Conservation (phyloP, 345 rosid genomes). For the Bretschneidera sinensis region DNA sequence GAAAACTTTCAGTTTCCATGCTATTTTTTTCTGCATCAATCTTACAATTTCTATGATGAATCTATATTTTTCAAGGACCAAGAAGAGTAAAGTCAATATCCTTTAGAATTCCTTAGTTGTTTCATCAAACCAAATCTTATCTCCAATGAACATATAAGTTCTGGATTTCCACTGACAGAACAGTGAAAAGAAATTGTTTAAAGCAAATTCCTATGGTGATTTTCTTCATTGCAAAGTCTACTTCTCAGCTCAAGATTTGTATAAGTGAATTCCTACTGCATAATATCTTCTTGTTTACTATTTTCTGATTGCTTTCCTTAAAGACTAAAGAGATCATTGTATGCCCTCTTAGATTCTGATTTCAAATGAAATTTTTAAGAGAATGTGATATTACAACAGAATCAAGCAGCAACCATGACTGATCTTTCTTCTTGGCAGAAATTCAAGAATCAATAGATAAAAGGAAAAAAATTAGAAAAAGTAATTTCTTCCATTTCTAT, state of each 20-base stretch:
- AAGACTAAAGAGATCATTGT: background rate
- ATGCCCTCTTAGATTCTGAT: background rate
- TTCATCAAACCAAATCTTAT: no score
- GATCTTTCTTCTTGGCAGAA: conserved; percentile 11
- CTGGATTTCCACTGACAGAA: no score
- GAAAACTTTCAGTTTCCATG: no score
- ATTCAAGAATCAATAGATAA: conserved; percentile 5
- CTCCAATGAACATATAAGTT: no score
- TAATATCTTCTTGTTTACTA: no score
- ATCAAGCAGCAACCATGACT: background rate
- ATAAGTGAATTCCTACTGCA: background rate
- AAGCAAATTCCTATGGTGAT: background rate
- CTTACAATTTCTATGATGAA: background rate
- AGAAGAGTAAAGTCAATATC: background rate
- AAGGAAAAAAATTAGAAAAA: conserved; percentile 16
- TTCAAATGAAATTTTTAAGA: no score
- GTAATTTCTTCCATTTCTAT: conserved; percentile 6
- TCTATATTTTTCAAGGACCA: background rate
- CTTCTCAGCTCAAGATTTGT: background rate
- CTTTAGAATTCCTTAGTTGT: background rate
- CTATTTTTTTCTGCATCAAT: no score
- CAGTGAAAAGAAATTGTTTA: no score
- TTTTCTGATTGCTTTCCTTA: background rate
- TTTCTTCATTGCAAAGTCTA: background rate
- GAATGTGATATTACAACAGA: background rate